These are phyloP conservation scores for Musa acuminata DNA, from an alignment of 176 grass and related monocot genomes.

Conservation along the genomic window DNA sequence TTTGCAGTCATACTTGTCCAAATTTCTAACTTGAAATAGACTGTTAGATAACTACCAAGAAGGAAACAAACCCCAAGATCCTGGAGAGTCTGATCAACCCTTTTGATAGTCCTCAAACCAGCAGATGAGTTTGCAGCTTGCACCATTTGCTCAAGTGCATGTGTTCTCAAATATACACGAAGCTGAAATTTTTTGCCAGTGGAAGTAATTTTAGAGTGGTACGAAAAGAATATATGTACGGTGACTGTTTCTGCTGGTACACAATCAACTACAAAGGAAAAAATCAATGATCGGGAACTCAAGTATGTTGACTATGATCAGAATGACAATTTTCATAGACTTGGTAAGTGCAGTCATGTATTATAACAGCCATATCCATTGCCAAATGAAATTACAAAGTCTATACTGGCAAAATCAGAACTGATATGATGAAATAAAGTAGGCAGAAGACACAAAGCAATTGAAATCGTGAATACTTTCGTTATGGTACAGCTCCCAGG, in stretches of 20 bases:
- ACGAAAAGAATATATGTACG: not conserved
- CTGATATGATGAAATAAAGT: not conserved
- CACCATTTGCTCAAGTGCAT: slow-evolving; percentile 94
- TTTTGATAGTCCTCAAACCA: slow-evolving; percentile 79
- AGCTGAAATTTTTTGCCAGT: slow-evolving; percentile 34
- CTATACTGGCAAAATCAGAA: not conserved
- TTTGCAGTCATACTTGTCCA: not conserved
- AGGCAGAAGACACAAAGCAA: not conserved
- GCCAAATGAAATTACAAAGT: not conserved
- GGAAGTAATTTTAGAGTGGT: not conserved
- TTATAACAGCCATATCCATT: not conserved
- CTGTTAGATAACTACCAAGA: not conserved
- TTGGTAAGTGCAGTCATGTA: not conserved
- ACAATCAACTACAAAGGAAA: not conserved
- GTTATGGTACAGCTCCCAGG: not conserved
- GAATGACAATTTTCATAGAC: not conserved
- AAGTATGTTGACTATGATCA: not conserved
- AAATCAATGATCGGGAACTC: not conserved
- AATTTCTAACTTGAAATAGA: not conserved
- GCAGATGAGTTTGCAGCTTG: slow-evolving; percentile 79
- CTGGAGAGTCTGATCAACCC: slow-evolving; percentile 82
- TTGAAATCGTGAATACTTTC: not conserved
- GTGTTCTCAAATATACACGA: slow-evolving; percentile 81
- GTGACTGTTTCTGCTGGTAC: not conserved
- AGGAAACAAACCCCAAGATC: slow-evolving; percentile 70